Conservation (phyloP, 441 rosid genomes). For the Populus hybrid region DNA sequence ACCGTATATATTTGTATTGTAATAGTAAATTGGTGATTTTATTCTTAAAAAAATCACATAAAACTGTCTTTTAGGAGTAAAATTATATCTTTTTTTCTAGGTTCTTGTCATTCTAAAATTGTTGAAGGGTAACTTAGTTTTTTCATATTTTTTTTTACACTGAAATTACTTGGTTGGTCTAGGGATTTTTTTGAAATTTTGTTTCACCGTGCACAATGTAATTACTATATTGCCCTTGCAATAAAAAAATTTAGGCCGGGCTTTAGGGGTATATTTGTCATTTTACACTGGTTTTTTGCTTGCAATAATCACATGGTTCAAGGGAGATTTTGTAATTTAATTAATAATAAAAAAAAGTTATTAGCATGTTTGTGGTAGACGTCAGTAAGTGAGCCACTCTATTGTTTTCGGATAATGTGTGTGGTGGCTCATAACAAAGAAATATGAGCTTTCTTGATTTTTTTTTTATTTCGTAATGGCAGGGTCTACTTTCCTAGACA, state of each 20-base stretch:
- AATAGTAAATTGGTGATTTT: background rate
- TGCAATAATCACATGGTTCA: background rate
- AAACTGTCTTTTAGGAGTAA: background rate
- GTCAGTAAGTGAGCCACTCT: background rate
- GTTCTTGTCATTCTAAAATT: background rate
- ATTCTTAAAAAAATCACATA: background rate
- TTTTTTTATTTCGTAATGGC: no score
- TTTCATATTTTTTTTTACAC: no score
- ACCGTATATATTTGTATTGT: background rate
- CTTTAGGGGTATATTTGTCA: background rate
- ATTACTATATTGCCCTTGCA: no score
- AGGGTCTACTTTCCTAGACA: background rate
- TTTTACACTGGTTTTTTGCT: rapidly evolving
- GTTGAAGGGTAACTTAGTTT: no score
- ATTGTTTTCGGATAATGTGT: background rate
- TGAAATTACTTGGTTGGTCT: no score
- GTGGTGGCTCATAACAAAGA: background rate
- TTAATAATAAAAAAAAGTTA: background rate
- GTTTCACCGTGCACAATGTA: no score
- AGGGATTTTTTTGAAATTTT: background rate
- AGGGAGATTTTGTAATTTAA: background rate
- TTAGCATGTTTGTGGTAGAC: no score
- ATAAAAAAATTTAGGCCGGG: background rate
- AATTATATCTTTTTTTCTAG: background rate
- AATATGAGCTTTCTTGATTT: no score